phyloP scores from a whole-genome alignment of 495 filamentous ascomycete genomes.

The Bacidia gigantensis region DNA sequence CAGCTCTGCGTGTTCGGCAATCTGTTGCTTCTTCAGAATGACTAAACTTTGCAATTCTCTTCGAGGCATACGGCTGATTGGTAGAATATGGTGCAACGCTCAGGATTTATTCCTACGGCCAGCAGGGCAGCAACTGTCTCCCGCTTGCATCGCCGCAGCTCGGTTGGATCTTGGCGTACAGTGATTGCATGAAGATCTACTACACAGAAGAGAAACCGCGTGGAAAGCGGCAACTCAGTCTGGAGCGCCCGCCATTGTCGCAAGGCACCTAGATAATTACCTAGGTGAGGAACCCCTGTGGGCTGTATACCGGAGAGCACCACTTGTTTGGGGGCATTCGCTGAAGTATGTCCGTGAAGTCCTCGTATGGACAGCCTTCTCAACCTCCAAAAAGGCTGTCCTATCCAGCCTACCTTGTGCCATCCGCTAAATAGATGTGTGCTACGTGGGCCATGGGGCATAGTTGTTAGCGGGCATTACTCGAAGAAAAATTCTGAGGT shows the following conservation, averaged over 20 bases:
- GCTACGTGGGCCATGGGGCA: too few relatives aligned
- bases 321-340: slow-evolving; percentile 19
- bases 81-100: slow-evolving; percentile 66
- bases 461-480: too few relatives aligned
- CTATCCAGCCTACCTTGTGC: neutral
- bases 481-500: too few relatives aligned
- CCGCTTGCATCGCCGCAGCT: slow-evolving; percentile 47
- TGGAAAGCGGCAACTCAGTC: slow-evolving; percentile 36
- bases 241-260: slow-evolving; percentile 73
- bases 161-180: slow-evolving; percentile 43
- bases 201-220: slow-evolving; percentile 64
- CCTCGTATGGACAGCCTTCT: neutral
- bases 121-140: slow-evolving; percentile 68
- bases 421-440: too few relatives aligned
- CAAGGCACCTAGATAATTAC: slow-evolving; percentile 92
- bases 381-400: neutral
- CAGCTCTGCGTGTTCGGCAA: slow-evolving; percentile 69
- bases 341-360: neutral
- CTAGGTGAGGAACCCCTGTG: slow-evolving; percentile 87
- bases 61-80: slow-evolving; percentile 48
- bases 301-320: slow-evolving; percentile 97
- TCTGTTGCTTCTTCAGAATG: slow-evolving; percentile 28
- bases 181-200: slow-evolving; percentile 93
- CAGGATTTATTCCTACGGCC: slow-evolving; percentile 70
- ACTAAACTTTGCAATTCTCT: neutral